Evolutionary conservation across 805 yeast species (phyloP), one percentile per base, ranked within the genome.

Genomic region (Zygotorulaspora sp.): DNA sequence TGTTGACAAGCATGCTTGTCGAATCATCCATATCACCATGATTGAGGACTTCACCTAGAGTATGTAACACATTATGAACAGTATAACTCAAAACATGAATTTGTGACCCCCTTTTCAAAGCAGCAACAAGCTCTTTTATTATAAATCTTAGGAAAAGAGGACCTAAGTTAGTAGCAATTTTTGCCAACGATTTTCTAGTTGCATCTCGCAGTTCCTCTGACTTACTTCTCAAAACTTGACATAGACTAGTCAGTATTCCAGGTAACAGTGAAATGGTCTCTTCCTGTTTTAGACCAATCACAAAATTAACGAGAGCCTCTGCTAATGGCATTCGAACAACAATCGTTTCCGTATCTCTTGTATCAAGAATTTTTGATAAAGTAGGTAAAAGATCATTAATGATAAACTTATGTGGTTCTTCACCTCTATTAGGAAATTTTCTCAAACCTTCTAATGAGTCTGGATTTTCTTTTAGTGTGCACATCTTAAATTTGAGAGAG

Each of bases 81-180:
- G 97, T 85, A 63, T 68, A 92, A 53, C 96, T 87, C 50, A 92
- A 74, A 41, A 92, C 87, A 62, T 92, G 98, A 36, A 88, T 75
- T 57, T 92, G 97, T 10, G 96, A 85, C 17, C 98, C 98, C 55
- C 94, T 71, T 4, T 81, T 72, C 37, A 90, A 68, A 0, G 97
- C 94, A 13, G 81, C 63, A 47, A 75, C 78, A 52, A 92, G 70
- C 56, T 92, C 97, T 41, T 75, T 74, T 16, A 92, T 63, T 33
- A 92, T 75, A 55, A 88, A 87, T 38, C 72, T 70, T 43, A 90
- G 65, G 56, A 88, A 88, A 15, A 63, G 59, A 0, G 95, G 70
- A 1, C 97, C 97, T 22, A 90, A 68, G 20, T 75, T 66, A 1
- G 62, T 52, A 2, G 83, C 70, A 32, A 88, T 77, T 45, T 73